Percentiles rank a stretch among this genome's conserved stretches.
These are phyloP conservation scores for Chenopodium quinoa DNA, from an alignment of 148 eudicot genomes.

Conservation along the genomic window DNA sequence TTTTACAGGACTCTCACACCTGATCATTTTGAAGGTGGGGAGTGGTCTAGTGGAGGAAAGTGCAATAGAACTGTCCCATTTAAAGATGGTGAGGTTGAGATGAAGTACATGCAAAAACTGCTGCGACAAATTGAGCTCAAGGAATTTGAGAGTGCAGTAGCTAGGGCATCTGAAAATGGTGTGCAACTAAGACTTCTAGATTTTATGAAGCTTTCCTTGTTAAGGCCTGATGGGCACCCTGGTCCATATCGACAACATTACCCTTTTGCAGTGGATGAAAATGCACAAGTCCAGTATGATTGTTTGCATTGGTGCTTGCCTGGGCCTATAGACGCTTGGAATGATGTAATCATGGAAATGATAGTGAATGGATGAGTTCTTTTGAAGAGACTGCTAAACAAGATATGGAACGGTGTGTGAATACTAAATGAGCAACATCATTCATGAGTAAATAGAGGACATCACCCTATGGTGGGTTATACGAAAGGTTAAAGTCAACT, in stretches of 20 bases:
- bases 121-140: slow-evolving; percentile 63
- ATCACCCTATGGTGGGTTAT: slow-evolving; percentile 2
- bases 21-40: slow-evolving; percentile 82
- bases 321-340: slow-evolving; percentile 90
- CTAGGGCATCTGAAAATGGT: slow-evolving; percentile 49
- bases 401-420: not conserved
- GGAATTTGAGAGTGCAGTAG: slow-evolving; percentile 48
- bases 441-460: slow-evolving; percentile 3
- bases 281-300: slow-evolving; percentile 40
- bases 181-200: slow-evolving; percentile 58
- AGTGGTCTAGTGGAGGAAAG: slow-evolving; percentile 65
- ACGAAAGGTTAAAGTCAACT: not conserved
- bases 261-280: slow-evolving; percentile 47
- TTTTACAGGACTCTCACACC: slow-evolving; percentile 65
- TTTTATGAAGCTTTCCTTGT: slow-evolving; percentile 52
- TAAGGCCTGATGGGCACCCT: slow-evolving; percentile 88
- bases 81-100: slow-evolving; percentile 51
- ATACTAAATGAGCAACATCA: not conserved
- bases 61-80: slow-evolving; percentile 57
- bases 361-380: slow-evolving; percentile 33
- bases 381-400: not conserved
- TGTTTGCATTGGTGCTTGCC: slow-evolving; percentile 96
- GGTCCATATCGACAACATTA: slow-evolving; percentile 60
- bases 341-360: slow-evolving; percentile 72
- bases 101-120: slow-evolving; percentile 38